Evolutionary conservation across 1,284 basidiomycete genomes (phyloP), one percentile per base, ranked within the genome.

Genomic region (Stereum hirsutum): DNA sequence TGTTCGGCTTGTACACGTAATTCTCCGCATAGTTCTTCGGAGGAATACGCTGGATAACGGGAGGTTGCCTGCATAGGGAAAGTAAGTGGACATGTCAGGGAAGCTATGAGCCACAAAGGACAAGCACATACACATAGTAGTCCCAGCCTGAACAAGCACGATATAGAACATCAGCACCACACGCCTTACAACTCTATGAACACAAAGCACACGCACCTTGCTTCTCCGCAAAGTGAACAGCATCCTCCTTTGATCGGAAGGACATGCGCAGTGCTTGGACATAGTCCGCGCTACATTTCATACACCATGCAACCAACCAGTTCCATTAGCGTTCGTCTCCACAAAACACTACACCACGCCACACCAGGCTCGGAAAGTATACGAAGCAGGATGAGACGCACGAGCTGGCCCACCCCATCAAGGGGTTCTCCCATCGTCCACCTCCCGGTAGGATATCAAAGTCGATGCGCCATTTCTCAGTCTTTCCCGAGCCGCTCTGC

Each of bases 341-440:
- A 45, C 32, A 35, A 39, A n/a, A n/a, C n/a, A n/a, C n/a, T n/a
- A n/a, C n/a, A n/a, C n/a, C n/a, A n/a, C n/a, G n/a, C n/a, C n/a
- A n/a, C n/a, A n/a, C n/a, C n/a, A 28, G 36, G 15, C 25, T 21
- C 36, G 21, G 20, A 31, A 40, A n/a, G 39, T 17, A 41, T 28
- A 21, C 4, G 35, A 46, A 42, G 26, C 23, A 36, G 10, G 6
- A 15, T 35, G 24, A 27, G 5, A 72, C 84, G 64, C 58, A 91
- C 89, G 84, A 89, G 65, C 82, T 88, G 1, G 93, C 93, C 78
- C 81, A 99, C 44, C 95, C 95, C 89, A 99, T 99, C 55, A 99
- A 65, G n/a, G 92, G 91, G 61, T 98, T 98, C 74, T 97, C 93
- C 95, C 95, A 99, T 48, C 95, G 76, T 11, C 89, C 93, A 26